Base-by-base conservation (phyloP, 1,284 basidiomycete species). In the Puccinia hordei region DNA sequence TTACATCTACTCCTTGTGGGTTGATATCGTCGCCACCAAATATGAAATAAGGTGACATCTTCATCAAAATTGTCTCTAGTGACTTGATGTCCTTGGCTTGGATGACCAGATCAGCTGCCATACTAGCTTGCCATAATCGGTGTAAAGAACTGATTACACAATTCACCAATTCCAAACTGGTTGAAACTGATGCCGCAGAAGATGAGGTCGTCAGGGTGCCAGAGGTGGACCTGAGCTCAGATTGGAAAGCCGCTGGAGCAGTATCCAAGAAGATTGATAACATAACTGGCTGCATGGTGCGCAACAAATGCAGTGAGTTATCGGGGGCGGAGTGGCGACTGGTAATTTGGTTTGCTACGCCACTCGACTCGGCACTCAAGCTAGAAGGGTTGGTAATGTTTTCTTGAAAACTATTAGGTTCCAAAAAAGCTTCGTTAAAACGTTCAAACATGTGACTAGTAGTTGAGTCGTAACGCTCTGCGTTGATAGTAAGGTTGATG, bases 11-110 rank as follows among this genome's bases (percentile, higher is more conserved):
- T 83, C 91, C 90, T 57, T 88, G 87, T 82, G 84, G 86, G 38
- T 71, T 77, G 27, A 81, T 81, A 35, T 83, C 85, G 81, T 83
- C 85, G 27, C 86, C 83, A 35, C 85, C 88, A 85, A 93, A 94
- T 0, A 94, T 94, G 85, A 97, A 96, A 86, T 94, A 94, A 1
- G 90, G 88, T 1, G 90, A 86, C 88, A 95, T 92, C 83, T 92
- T 90, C 12, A 87, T 88, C 0, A 94, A 86, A 27, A 94, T 85
- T n/a, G 86, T 85, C 72, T 87, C 87, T 38, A 94, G 86, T 83
- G 63, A 85, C 69, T 83, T 83, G 72, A 71, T 27, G 35, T 80
- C 71, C 30, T 53, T 55, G 12, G 78, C 22, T 35, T 30, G 30
- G 19, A 73, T 41, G 10, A 24, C 27, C 22, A 77, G 22, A 15